These are phyloP conservation scores for Blastocystis sp. DNA, from an alignment of 352 stramenopile genomes.

Conservation along the genomic window DNA sequence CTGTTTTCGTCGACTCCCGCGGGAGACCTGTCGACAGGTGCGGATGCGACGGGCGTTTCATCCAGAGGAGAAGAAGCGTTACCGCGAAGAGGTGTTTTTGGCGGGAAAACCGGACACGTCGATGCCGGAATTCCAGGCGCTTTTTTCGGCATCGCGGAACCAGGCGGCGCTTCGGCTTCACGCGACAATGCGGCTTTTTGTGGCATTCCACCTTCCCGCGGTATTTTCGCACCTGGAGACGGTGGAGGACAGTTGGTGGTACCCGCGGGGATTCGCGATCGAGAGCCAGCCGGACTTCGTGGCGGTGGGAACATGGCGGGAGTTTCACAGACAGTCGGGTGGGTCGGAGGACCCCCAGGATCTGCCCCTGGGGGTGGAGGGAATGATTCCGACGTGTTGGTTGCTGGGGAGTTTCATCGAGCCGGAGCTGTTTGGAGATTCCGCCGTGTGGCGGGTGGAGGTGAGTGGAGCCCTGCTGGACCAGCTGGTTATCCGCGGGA, in stretches of 20 bases:
- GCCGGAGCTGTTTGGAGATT: background rate
- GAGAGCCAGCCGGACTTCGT: conserved; percentile 6
- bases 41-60: background rate
- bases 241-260: conserved; percentile 27
- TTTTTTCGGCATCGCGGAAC: background rate
- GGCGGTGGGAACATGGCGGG: background rate
- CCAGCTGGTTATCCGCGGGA: conserved; percentile 2
- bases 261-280: background rate
- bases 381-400: conserved; percentile 16
- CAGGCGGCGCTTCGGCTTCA: background rate
- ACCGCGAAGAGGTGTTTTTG: background rate
- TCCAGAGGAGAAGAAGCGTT: background rate
- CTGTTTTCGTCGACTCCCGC: background rate
- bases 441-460: background rate
- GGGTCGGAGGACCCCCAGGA: background rate
- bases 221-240: background rate
- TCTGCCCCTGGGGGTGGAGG: background rate
- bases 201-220: background rate
- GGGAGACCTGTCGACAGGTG: background rate
- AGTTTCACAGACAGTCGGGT: background rate
- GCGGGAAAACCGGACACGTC: background rate
- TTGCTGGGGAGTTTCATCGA: background rate
- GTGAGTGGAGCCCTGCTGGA: background rate
- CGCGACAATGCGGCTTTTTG: background rate
- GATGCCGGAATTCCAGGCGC: background rate